phyloP scores from a whole-genome alignment of 257 asterid species.

The Plantago ovata region DNA sequence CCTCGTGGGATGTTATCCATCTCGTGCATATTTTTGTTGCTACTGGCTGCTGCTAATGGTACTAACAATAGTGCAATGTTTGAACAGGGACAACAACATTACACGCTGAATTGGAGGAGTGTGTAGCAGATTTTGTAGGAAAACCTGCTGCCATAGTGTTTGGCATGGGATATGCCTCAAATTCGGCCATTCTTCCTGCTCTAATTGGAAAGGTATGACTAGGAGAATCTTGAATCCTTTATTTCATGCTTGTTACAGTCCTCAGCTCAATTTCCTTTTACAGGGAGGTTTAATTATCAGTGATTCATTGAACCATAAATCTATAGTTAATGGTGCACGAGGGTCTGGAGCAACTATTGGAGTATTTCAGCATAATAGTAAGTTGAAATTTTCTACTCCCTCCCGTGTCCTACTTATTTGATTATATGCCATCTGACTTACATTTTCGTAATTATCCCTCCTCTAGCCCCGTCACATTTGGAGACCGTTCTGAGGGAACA shows the following conservation, averaged over 20 bases:
- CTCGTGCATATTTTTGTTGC: neutral
- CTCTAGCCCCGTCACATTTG: constrained; percentile 81
- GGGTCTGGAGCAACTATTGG: constrained; percentile 97
- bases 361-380: constrained; percentile 96
- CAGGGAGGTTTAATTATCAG: constrained; percentile 96
- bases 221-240: constrained; percentile 2
- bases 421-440: neutral
- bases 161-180: constrained; percentile 98
- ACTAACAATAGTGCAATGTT: constrained; percentile 15
- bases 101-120: constrained; percentile 81
- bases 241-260: constrained; percentile 12
- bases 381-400: constrained; percentile 24
- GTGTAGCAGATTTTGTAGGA: constrained; percentile 86
- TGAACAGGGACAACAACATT: constrained; percentile 70
- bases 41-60: constrained; percentile 5
- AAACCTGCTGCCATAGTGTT: constrained; percentile 89
- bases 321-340: constrained; percentile 97
- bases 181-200: constrained; percentile 93
- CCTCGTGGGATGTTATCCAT: neutral
- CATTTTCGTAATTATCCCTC: constrained; percentile 24
- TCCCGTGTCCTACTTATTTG: neutral
- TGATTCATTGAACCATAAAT: constrained; percentile 94
- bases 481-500: constrained; percentile 89
- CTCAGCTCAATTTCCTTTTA: constrained; percentile 20
- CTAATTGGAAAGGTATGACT: constrained; percentile 72